Conservation (phyloP, 2,329 filamentous ascomycete genomes). For the Lachnellula hyalina region DNA sequence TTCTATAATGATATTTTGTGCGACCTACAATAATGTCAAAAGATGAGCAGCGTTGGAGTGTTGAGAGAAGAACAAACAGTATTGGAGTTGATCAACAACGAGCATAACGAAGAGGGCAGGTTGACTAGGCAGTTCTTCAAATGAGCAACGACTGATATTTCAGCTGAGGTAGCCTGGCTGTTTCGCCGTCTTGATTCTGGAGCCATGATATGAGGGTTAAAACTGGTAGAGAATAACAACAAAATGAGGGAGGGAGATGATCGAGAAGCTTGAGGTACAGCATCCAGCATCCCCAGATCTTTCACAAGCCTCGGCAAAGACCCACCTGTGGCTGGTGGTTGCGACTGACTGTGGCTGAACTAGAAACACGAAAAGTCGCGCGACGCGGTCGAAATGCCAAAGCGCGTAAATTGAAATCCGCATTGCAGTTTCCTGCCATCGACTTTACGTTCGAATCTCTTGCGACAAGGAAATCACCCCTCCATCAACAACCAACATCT, state of each 20-base stretch:
- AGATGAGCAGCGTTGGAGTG: background rate
- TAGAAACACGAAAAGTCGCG: conserved; percentile 3
- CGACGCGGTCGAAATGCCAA: background rate
- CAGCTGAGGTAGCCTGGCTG: conserved; percentile 64
- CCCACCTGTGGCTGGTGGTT: background rate
- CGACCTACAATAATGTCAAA: conserved; percentile 50
- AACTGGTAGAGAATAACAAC: background rate
- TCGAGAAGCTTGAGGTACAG: background rate
- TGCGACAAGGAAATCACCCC: conserved; percentile 16
- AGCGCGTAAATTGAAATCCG: conserved; percentile 8
- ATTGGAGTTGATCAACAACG: conserved; percentile 81
- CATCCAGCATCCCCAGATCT: background rate
- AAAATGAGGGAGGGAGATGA: background rate
- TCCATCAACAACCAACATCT: conserved; percentile 4
- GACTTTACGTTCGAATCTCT: conserved; percentile 6
- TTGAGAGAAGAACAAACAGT: conserved; percentile 56
- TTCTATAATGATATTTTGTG: conserved; percentile 95
- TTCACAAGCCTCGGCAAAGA: conserved; percentile 3
- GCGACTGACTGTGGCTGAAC: background rate
- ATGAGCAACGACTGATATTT: conserved; percentile 71
- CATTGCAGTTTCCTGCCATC: conserved; percentile 15
- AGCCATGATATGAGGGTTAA: conserved; percentile 17
- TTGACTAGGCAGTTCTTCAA: conserved; percentile 95
- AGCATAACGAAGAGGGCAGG: conserved; percentile 77
- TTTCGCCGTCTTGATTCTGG: conserved; percentile 35